A percentile compares a stretch with the other conserved stretches of the same genome.
phyloP scores from a whole-genome alignment of 768 basidiomycete species.

The Hypholoma sublateritium region DNA sequence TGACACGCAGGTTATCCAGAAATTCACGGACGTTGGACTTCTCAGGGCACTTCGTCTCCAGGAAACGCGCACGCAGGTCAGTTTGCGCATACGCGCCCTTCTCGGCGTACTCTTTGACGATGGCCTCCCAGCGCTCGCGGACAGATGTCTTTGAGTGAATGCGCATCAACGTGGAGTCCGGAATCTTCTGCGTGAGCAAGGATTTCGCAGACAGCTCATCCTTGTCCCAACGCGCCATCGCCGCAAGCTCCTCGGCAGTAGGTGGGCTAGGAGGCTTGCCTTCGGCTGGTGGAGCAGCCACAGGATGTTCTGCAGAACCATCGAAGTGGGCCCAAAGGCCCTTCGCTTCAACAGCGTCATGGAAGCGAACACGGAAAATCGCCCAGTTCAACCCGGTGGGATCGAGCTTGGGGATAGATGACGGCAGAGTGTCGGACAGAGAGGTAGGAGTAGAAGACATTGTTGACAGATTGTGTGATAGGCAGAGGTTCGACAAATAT shows the following conservation, averaged over 20 bases:
- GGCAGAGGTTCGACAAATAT: background rate
- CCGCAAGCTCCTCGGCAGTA: constrained; percentile 17
- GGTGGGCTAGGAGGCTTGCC: constrained; percentile 6
- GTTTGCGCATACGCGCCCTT: no score
- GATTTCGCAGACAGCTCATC: no score
- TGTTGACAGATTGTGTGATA: background rate
- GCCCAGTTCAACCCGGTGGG: constrained; percentile 32
- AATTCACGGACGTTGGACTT: no score
- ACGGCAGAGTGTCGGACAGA: constrained; percentile 21
- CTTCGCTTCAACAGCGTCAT: background rate
- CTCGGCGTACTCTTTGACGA: no score
- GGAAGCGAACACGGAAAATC: constrained; percentile 15
- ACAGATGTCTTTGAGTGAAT: no score
- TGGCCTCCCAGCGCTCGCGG: no score
- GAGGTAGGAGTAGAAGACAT: constrained; percentile 19
- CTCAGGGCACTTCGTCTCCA: no score
- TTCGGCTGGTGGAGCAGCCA: background rate
- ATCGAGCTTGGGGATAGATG: constrained; percentile 29
- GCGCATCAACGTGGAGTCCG: no score
- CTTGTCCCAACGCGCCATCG: background rate
- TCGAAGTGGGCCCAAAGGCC: constrained; percentile 28
- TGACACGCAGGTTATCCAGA: no score
- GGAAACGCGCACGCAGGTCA: no score
- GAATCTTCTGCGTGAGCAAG: no score
- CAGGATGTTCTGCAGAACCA: constrained; percentile 16